Percentiles rank a stretch among this genome's conserved stretches.
These are phyloP conservation scores for Anthracocystis panici-leucophaei DNA, from an alignment of 1,284 basidiomycete genomes.

Conservation along the genomic window DNA sequence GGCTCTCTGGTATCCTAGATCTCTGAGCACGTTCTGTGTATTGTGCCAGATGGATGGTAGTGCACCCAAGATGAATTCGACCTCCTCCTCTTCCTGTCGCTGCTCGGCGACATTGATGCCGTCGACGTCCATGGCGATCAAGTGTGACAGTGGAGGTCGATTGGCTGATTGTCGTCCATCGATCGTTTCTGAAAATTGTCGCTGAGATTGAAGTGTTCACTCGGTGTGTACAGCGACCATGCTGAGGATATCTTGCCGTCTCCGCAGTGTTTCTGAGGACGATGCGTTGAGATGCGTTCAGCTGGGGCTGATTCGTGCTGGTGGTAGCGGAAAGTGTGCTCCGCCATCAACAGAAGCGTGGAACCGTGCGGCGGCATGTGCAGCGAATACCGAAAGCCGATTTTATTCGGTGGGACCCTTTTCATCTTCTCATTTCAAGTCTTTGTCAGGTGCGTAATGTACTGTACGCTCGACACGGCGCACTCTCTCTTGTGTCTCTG, in stretches of 20 bases:
- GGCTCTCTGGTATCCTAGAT: slow-evolving; percentile 29
- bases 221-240: background rate
- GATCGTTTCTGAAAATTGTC: background rate
- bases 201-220: background rate
- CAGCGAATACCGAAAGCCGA: slow-evolving; percentile 16
- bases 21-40: slow-evolving; percentile 43
- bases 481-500: background rate
- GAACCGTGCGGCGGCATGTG: slow-evolving; percentile 28
- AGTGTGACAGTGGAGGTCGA: background rate
- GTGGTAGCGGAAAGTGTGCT: background rate
- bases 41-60: slow-evolving; percentile 41
- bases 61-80: slow-evolving; percentile 45
- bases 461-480: no score
- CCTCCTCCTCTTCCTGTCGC: slow-evolving; percentile 39
- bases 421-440: background rate
- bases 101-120: slow-evolving; percentile 13
- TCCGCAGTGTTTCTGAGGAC: no score
- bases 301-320: background rate
- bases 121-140: slow-evolving; percentile 18
- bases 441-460: no score
- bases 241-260: background rate
- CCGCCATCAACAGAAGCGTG: slow-evolving; percentile 13
- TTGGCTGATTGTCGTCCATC: background rate
- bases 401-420: slow-evolving; percentile 10
- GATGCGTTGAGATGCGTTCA: background rate